These are phyloP conservation scores for Candida boleticola DNA, from an alignment of 805 yeast genomes.

Conservation along the genomic window DNA sequence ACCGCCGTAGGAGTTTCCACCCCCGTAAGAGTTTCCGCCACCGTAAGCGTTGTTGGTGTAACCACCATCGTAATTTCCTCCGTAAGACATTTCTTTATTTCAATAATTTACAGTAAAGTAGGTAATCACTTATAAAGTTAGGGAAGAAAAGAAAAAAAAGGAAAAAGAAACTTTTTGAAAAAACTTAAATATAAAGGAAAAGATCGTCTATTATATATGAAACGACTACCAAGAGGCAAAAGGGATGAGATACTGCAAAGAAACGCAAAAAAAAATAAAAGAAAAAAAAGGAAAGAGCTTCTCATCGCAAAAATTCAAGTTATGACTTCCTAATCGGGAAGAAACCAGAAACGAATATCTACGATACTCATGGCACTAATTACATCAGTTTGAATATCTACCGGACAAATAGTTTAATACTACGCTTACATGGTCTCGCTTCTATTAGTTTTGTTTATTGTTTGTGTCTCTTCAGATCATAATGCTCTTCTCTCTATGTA, in stretches of 20 bases:
- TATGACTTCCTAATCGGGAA: slow-evolving; percentile 12
- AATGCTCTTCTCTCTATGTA: too few relatives aligned
- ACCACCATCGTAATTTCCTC: slow-evolving; percentile 27
- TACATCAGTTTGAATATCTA: not conserved
- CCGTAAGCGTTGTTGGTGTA: slow-evolving; percentile 21
- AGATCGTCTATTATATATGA: slow-evolving; percentile 1
- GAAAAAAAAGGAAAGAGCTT: slow-evolving; percentile 7
- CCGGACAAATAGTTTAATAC: too few relatives aligned
- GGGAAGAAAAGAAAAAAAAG: not conserved
- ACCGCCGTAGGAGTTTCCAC: slow-evolving; percentile 28
- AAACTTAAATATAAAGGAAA: not conserved
- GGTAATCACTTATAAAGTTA: not conserved
- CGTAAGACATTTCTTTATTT: slow-evolving; percentile 45
- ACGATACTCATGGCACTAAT: not conserved
- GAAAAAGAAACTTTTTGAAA: not conserved
- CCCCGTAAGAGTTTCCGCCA: slow-evolving; percentile 29
- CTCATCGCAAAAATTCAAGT: slow-evolving; percentile 6
- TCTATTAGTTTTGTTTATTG: too few relatives aligned
- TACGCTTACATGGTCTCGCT: too few relatives aligned
- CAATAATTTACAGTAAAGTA: too few relatives aligned
- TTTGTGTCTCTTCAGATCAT: too few relatives aligned
- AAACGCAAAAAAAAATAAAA: slow-evolving; percentile 4
- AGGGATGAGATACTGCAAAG: not conserved
- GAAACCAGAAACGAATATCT: too few relatives aligned
- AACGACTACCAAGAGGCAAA: not conserved